phyloP scores from a whole-genome alignment of 345 rosid genomes.

The Eucalyptus erythrocorys region DNA sequence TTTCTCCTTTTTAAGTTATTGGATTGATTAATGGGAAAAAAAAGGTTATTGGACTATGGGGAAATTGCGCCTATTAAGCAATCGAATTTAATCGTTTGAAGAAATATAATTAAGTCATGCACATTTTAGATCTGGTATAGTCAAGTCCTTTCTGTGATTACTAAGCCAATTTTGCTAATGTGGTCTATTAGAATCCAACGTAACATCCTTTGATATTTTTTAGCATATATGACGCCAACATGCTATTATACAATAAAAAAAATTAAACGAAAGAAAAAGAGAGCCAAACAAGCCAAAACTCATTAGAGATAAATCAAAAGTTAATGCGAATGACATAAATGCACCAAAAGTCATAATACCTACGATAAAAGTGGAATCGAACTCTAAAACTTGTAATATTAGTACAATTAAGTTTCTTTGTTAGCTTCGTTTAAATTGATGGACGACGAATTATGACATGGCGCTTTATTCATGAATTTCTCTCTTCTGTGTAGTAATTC shows the following conservation, averaged over 20 bases:
- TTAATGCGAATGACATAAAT: not conserved
- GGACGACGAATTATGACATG: not conserved
- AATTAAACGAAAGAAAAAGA: not conserved
- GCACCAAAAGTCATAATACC: not conserved
- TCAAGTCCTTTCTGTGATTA: not conserved
- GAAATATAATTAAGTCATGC: not conserved
- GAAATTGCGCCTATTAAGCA: not conserved
- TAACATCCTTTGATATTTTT: not conserved
- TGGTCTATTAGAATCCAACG: accelerated
- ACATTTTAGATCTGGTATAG: not conserved
- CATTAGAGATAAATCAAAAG: not conserved
- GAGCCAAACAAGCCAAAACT: not conserved
- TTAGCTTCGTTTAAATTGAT: not conserved
- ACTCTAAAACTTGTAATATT: not conserved
- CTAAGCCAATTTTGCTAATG: not conserved
- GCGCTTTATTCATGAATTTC: not conserved
- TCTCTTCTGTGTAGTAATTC: not conserved
- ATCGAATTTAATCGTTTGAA: not conserved
- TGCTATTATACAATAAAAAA: too few relatives aligned
- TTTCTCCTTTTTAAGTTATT: not conserved
- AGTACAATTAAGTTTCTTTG: not conserved
- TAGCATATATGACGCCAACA: not conserved
- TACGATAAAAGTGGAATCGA: accelerated
- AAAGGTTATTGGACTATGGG: not conserved
- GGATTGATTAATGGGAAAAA: not conserved